Conservation (phyloP, 208 protist species). For the Trichomonas vaginalis region DNA sequence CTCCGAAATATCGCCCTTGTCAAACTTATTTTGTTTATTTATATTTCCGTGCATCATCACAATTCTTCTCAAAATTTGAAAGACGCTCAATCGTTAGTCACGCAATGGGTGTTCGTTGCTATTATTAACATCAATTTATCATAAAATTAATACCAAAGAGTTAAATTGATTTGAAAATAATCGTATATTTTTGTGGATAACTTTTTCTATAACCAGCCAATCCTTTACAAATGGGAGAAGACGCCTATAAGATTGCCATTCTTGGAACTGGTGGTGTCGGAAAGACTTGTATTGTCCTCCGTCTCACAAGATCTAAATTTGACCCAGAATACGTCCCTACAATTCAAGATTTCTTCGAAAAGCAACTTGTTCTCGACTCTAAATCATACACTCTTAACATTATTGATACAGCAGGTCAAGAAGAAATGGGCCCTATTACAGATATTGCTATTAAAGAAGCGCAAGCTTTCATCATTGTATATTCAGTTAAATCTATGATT, state of each 20-base stretch:
- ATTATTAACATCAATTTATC: no score
- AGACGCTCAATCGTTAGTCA: no score
- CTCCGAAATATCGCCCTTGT: no score
- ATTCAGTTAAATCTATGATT: neutral
- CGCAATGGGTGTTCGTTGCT: no score
- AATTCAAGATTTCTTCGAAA: conserved; percentile 18
- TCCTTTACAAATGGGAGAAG: neutral
- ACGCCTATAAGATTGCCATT: neutral
- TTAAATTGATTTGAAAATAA: no score
- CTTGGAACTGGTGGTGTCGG: conserved; percentile 13
- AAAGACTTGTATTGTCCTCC: neutral
- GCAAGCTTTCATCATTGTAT: neutral
- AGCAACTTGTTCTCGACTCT: neutral
- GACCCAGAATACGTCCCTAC: conserved; percentile 7
- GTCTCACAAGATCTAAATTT: neutral
- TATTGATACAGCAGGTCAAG: conserved; percentile 16
- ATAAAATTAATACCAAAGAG: no score
- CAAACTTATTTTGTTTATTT: no score
- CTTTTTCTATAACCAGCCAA: no score
- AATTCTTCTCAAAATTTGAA: no score
- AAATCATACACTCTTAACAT: neutral
- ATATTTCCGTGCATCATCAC: no score
- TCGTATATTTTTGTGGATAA: no score
- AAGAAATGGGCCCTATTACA: neutral
- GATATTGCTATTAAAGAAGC: conserved; percentile 1